These are phyloP conservation scores for Trichophyton simii DNA, from an alignment of 2,329 filamentous ascomycete species.

Conservation along the genomic window DNA sequence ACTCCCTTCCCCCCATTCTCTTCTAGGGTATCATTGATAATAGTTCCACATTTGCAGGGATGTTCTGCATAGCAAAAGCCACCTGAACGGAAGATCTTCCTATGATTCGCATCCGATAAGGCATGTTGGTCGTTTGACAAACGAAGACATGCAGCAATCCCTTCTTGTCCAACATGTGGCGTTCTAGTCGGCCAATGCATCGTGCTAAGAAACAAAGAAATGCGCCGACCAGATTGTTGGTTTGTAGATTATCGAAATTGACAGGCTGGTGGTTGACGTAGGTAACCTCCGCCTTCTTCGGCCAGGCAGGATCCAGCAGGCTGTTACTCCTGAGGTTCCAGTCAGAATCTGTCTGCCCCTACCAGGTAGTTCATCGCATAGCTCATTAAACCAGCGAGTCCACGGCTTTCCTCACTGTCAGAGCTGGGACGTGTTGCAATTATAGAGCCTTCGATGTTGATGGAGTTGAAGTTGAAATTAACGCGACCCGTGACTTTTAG, in stretches of 20 bases:
- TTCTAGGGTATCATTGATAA: not conserved
- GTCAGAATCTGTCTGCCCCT: not conserved
- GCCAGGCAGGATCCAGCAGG: not conserved
- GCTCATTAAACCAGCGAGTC: not conserved
- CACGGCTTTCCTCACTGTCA: not conserved
- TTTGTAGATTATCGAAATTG: not conserved
- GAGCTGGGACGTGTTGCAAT: not conserved
- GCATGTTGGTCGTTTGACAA: not conserved
- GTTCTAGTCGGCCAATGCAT: not conserved
- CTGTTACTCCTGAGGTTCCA: not conserved
- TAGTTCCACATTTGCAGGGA: not conserved
- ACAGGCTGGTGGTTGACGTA: not conserved
- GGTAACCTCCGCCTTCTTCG: not conserved
- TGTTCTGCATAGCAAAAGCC: not conserved
- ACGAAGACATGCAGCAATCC: not conserved
- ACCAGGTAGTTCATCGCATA: not conserved
- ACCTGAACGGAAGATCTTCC: not conserved
- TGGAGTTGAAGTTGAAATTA: not conserved
- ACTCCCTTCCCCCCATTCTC: not conserved
- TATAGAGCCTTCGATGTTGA: not conserved
- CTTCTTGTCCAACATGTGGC: conserved; percentile 1
- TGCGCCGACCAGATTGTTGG: not conserved
- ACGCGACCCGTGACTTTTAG: not conserved
- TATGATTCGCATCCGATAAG: not conserved
- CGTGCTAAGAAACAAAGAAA: not conserved